Evolutionary conservation across 768 basidiomycete genomes (phyloP).

Genomic region (Coprinellus micaceus): DNA sequence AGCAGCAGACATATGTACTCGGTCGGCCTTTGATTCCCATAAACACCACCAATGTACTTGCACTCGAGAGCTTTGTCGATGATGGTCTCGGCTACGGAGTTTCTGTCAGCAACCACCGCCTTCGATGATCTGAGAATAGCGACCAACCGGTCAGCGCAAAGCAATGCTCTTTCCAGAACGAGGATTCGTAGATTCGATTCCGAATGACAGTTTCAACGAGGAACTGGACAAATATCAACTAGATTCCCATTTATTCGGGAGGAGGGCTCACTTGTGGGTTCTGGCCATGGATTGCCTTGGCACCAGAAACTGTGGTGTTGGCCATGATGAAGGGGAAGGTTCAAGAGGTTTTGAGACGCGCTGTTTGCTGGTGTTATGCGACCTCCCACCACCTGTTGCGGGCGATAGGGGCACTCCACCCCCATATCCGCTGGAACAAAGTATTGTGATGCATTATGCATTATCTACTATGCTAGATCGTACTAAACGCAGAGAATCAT

Average conservation of each 20-base stretch:
- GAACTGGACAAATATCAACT: slow-evolving; percentile 47
- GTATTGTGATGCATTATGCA: neutral
- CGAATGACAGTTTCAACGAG: slow-evolving; percentile 96
- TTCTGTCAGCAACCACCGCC: too few relatives aligned
- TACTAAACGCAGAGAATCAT: neutral
- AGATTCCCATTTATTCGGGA: neutral
- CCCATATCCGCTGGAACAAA: too few relatives aligned
- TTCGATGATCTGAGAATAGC: neutral
- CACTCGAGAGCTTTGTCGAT: slow-evolving; percentile 91
- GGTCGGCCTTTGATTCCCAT: slow-evolving; percentile 92
- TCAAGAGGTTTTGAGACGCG: neutral
- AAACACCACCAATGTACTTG: slow-evolving; percentile 85
- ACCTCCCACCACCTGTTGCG: too few relatives aligned
- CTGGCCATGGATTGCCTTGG: slow-evolving; percentile 89
- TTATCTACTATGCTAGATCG: neutral
- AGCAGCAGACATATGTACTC: slow-evolving; percentile 89
- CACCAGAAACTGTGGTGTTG: slow-evolving; percentile 87
- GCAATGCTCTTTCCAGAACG: slow-evolving; percentile 98
- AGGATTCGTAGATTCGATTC: slow-evolving; percentile 90
- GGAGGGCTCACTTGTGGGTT: slow-evolving; percentile 80
- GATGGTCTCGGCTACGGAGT: slow-evolving; percentile 70
- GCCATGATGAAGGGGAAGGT: slow-evolving; percentile 53
- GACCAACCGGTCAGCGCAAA: slow-evolving; percentile 87
- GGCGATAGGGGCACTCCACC: too few relatives aligned
- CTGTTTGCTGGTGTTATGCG: slow-evolving; percentile 3